These are phyloP conservation scores for Casaregolazyma suthepensis DNA, from an alignment of 1,139 yeast genomes.

Conservation along the genomic window DNA sequence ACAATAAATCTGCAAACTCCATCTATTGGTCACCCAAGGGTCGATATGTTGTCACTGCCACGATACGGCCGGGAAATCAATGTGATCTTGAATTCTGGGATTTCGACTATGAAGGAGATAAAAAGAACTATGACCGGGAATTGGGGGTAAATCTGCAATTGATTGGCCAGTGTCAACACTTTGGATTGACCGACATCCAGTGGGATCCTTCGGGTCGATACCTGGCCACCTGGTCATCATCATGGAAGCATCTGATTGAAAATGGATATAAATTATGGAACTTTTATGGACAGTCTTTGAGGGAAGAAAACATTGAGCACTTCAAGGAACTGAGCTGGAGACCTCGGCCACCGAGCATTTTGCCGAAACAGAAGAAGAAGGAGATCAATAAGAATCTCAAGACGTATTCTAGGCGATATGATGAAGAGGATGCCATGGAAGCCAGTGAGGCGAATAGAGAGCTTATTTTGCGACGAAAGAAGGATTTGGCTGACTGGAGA, in stretches of 20 bases:
- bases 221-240: conserved; percentile 80
- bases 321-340: conserved; percentile 94
- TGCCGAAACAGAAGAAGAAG: conserved; percentile 75
- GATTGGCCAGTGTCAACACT: conserved; percentile 57
- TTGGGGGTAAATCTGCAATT: conserved; percentile 56
- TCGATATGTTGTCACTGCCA: conserved; percentile 75
- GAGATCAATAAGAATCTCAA: conserved; percentile 84
- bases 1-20: conserved; percentile 59
- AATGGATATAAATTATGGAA: conserved; percentile 88
- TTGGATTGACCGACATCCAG: conserved; percentile 75
- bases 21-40: conserved; percentile 92
- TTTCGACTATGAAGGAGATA: conserved; percentile 71
- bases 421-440: conserved; percentile 94
- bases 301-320: conserved; percentile 72
- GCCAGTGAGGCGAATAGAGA: conserved; percentile 91
- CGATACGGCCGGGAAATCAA: conserved; percentile 53
- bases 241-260: conserved; percentile 79
- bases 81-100: conserved; percentile 78
- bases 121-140: conserved; percentile 39
- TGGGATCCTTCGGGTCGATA: conserved; percentile 98
- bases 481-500: conserved; percentile 79
- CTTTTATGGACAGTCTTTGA: conserved; percentile 68
- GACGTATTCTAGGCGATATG: conserved; percentile 88
- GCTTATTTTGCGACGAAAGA: conserved; percentile 78
- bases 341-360: conserved; percentile 83